Conservation (phyloP, 2,329 filamentous ascomycete genomes). For the Fusarium poae region DNA sequence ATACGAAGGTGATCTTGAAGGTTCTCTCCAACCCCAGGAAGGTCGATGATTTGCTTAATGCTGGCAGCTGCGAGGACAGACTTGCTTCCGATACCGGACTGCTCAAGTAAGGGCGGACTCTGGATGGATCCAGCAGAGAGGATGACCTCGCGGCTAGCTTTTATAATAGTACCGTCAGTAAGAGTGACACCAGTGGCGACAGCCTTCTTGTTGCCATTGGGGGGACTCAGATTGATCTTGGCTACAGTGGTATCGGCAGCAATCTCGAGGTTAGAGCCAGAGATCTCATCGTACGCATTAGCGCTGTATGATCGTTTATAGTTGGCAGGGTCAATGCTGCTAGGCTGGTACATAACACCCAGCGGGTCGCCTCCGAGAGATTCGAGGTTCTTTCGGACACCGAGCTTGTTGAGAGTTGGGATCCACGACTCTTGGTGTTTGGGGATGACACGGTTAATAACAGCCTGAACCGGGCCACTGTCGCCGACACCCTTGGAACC, state of each 20-base stretch:
- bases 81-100: constrained; percentile 67
- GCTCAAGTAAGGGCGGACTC: constrained; percentile 68
- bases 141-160: constrained; percentile 43
- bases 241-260: constrained; percentile 40
- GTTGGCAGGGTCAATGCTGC: constrained; percentile 58
- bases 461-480: constrained; percentile 43
- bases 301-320: constrained; percentile 63
- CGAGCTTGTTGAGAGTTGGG: constrained; percentile 59
- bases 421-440: constrained; percentile 59
- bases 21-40: constrained; percentile 66
- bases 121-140: constrained; percentile 63
- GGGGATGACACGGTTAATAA: constrained; percentile 58
- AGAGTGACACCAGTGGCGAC: constrained; percentile 40
- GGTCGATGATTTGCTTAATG: constrained; percentile 64
- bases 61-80: constrained; percentile 61
- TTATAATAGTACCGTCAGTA: constrained; percentile 26
- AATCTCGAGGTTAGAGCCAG: constrained; percentile 55
- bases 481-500: constrained; percentile 38
- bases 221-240: constrained; percentile 29
- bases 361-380: constrained; percentile 61
- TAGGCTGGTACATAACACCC: constrained; percentile 63
- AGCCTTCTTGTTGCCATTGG: constrained; percentile 36
- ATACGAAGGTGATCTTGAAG: constrained; percentile 55
- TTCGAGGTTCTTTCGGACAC: constrained; percentile 54
- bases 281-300: constrained; percentile 59